Conservation (phyloP, 495 filamentous ascomycete genomes). For the Penicillium angulare region DNA sequence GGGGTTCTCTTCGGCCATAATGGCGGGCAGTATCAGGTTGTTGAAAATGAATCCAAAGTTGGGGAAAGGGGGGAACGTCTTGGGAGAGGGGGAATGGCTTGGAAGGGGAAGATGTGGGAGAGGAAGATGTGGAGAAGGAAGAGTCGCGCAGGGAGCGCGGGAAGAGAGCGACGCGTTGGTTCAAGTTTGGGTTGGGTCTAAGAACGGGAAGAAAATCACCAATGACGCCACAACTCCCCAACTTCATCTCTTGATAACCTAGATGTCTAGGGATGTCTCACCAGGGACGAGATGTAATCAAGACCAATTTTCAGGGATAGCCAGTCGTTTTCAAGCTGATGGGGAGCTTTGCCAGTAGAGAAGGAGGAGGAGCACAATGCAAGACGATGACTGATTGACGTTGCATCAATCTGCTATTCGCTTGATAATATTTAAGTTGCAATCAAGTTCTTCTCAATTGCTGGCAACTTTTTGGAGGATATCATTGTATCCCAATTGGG, state of each 20-base stretch:
- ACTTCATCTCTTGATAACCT: background rate
- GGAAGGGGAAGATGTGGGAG: slow-evolving; percentile 20
- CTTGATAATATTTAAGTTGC: too few species aligned
- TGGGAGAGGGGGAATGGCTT: slow-evolving; percentile 16
- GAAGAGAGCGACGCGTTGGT: slow-evolving; percentile 42
- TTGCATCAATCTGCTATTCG: background rate
- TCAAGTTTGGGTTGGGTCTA: background rate
- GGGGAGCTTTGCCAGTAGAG: background rate
- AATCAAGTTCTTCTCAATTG: too few species aligned
- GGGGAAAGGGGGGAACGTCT: background rate
- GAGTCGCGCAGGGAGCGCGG: slow-evolving; percentile 37
- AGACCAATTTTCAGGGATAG: background rate
- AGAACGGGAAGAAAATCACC: slow-evolving; percentile 19
- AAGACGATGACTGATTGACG: background rate
- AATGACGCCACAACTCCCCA: slow-evolving; percentile 29
- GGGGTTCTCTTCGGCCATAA: slow-evolving; percentile 46
- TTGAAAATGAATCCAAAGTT: slow-evolving; percentile 2
- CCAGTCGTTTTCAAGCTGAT: background rate
- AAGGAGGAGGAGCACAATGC: background rate
- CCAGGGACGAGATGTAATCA: background rate
- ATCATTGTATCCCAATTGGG: too few species aligned
- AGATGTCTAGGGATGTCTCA: background rate
- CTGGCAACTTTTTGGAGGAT: too few species aligned
- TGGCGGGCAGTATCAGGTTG: slow-evolving; percentile 15
- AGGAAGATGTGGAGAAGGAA: slow-evolving; percentile 43